These are phyloP conservation scores for Phlegmacium glaucopus DNA, from an alignment of 768 basidiomycete genomes.

Conservation along the genomic window DNA sequence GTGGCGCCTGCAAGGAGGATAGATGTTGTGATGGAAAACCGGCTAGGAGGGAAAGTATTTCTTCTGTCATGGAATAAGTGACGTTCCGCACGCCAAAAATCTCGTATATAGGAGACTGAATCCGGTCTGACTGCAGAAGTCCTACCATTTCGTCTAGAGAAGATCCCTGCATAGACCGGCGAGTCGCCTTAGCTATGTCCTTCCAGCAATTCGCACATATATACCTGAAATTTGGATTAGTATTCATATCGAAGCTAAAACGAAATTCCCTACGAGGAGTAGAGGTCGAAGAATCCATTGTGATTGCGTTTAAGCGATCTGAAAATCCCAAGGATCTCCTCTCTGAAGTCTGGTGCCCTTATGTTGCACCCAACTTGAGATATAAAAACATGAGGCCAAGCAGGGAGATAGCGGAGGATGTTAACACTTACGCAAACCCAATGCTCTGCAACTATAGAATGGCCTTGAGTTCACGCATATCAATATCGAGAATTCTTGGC, in stretches of 20 bases:
- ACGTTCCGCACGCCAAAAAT: conserved; percentile 8
- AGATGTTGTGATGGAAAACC: too few species aligned
- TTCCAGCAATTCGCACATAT: conserved; percentile 7
- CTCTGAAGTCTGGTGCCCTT: neutral
- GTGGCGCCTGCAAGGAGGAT: too few species aligned
- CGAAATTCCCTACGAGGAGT: conserved; percentile 5
- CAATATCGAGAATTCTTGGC: neutral
- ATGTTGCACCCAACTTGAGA: conserved; percentile 13
- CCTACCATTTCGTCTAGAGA: conserved; percentile 16
- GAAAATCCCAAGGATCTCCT: conserved; percentile 4
- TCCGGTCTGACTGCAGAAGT: neutral
- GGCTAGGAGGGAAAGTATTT: conserved; percentile 9
- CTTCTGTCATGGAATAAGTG: conserved; percentile 10
- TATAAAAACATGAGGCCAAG: too few species aligned
- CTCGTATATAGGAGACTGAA: conserved; percentile 1
- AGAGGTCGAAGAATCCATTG: conserved; percentile 6
- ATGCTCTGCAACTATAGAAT: conserved; percentile 10
- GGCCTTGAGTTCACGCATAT: neutral
- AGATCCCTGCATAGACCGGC: conserved; percentile 12
- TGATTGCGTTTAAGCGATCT: conserved; percentile 4
- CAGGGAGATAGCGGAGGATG: too few species aligned
- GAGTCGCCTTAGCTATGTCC: conserved; percentile 4
- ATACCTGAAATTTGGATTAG: conserved; percentile 5
- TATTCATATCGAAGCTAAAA: neutral
- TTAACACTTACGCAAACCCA: conserved; percentile 12